Conservation (phyloP, 225 moss, liverwort and hornwort genomes). For the Marchantia polymorpha region DNA sequence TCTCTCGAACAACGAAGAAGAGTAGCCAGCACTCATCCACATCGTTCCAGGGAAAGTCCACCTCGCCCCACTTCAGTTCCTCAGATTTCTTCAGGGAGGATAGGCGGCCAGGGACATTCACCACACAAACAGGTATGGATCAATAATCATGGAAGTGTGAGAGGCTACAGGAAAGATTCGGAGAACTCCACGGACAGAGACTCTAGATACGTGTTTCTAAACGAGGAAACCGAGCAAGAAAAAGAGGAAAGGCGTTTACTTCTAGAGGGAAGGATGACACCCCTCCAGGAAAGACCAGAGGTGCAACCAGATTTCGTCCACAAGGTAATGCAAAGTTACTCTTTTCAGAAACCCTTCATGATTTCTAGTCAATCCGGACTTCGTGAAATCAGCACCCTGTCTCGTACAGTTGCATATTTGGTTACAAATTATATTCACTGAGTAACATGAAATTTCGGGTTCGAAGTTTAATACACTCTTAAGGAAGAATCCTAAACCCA, state of each 20-base stretch:
- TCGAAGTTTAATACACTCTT: too few species aligned
- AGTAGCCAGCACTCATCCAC: neutral
- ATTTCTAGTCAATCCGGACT: too few species aligned
- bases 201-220: neutral
- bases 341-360: neutral
- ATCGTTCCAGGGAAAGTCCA: neutral
- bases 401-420: too few species aligned
- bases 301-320: slow-evolving; percentile 35
- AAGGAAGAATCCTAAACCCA: too few species aligned
- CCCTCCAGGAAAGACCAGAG: slow-evolving; percentile 39
- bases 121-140: slow-evolving; percentile 4
- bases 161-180: slow-evolving; percentile 13
- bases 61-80: slow-evolving; percentile 12
- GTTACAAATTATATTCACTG: too few species aligned
- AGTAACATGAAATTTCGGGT: too few species aligned
- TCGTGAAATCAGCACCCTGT: too few species aligned
- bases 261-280: slow-evolving; percentile 39
- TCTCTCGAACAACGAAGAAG: neutral
- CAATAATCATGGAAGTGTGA: neutral
- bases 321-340: slow-evolving; percentile 21
- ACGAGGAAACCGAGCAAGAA: slow-evolving; percentile 21
- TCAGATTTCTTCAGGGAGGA: neutral
- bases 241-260: slow-evolving; percentile 18
- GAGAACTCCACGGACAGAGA: neutral
- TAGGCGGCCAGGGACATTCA: neutral